phyloP scores from a whole-genome alignment of 129 eudicot species.

The Dittrichia graveolens region DNA sequence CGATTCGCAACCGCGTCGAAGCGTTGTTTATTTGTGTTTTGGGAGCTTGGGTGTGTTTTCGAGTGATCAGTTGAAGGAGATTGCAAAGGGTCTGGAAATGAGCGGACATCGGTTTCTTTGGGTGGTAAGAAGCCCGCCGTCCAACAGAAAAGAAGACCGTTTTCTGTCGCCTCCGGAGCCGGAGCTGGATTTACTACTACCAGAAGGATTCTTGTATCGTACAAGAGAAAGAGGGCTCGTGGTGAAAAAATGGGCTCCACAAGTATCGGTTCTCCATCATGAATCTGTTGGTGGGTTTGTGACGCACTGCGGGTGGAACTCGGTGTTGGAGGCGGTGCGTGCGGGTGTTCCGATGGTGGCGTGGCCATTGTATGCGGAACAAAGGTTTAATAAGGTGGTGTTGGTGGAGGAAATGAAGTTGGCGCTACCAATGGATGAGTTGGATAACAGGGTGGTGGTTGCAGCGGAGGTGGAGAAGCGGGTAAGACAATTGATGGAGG shows the following conservation, averaged over 20 bases:
- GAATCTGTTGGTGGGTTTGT: conserved; percentile 45
- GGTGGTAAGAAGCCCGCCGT: conserved; percentile 50
- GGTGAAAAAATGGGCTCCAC: conserved; percentile 49
- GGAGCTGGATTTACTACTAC: conserved; percentile 43
- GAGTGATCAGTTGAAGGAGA: conserved; percentile 40
- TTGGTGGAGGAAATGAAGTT: conserved; percentile 40
- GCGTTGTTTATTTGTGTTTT: conserved; percentile 53
- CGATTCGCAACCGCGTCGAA: conserved; percentile 44
- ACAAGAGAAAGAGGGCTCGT: conserved; percentile 37
- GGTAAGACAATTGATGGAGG: conserved; percentile 41
- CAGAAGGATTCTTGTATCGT: conserved; percentile 28
- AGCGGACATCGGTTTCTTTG: conserved; percentile 50
- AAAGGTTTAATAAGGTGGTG: conserved; percentile 42
- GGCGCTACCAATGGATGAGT: conserved; percentile 34
- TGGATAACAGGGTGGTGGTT: conserved; percentile 15
- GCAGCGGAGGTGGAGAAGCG: conserved; percentile 35
- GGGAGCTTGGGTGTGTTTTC: conserved; percentile 51
- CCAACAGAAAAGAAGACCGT: conserved; percentile 28
- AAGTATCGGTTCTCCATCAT: conserved; percentile 42
- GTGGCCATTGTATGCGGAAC: conserved; percentile 46
- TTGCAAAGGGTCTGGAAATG: conserved; percentile 44
- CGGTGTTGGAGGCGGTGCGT: conserved; percentile 39
- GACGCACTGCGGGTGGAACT: conserved; percentile 61
- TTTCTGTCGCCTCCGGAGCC: conserved; percentile 44
- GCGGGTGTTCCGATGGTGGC: conserved; percentile 53